phyloP scores from a whole-genome alignment of 495 filamentous ascomycete genomes.

The Parachaetomium inaequale region DNA sequence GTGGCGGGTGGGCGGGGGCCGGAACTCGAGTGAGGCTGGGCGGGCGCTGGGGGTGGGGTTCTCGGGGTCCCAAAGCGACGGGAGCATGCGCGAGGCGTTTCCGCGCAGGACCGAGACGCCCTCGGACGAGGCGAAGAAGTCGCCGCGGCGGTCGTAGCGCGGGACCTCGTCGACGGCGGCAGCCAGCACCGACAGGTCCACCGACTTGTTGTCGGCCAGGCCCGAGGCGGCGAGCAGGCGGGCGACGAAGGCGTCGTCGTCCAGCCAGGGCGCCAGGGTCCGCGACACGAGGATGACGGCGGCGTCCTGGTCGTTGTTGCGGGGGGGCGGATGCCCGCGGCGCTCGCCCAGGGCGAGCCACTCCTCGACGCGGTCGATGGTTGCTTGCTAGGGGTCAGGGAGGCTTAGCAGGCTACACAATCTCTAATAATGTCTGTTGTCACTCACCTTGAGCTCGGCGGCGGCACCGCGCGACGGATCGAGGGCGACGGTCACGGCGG shows the following conservation, averaged over 20 bases:
- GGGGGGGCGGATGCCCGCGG: neutral
- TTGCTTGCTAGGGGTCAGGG: constrained; percentile 12
- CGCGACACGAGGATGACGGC: constrained; percentile 38
- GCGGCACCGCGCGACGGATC: neutral
- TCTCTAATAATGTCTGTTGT: too few relatives aligned
- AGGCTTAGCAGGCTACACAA: too few relatives aligned
- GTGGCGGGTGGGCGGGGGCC: neutral
- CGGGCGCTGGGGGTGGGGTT: neutral
- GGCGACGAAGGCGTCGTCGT: constrained; percentile 38
- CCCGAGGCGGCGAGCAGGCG: constrained; percentile 23
- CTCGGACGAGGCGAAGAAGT: constrained; percentile 25
- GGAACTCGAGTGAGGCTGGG: constrained; percentile 20
- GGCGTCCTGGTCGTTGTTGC: constrained; percentile 14
- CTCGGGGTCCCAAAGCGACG: constrained; percentile 29
- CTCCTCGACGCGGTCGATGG: constrained; percentile 5
- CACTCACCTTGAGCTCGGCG: constrained; percentile 11
- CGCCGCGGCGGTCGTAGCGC: constrained; percentile 18
- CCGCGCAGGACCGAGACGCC: constrained; percentile 45
- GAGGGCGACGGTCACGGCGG: constrained; percentile 1
- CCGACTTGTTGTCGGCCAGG: constrained; percentile 10
- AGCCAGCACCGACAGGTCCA: constrained; percentile 29
- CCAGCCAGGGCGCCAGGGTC: constrained; percentile 36
- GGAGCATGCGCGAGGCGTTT: constrained; percentile 27
- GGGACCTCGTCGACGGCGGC: constrained; percentile 40
- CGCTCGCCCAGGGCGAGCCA: neutral